Conservation (phyloP, 768 basidiomycete genomes). For the Hortiboletus flavorubellus region DNA sequence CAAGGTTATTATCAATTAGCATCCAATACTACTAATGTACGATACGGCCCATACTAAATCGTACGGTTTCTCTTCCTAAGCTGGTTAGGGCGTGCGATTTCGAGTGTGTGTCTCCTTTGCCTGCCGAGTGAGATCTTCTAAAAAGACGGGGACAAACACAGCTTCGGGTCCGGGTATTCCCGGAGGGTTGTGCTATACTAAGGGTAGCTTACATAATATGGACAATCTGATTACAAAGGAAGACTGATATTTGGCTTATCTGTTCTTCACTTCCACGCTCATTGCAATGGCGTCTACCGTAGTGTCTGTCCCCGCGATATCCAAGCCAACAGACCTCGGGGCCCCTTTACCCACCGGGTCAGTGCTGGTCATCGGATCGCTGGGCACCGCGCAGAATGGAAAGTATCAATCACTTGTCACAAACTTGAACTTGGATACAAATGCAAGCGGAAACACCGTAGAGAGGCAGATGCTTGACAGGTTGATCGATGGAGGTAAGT, state of each 20-base stretch:
- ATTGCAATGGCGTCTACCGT: constrained; percentile 54
- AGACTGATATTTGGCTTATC: not conserved
- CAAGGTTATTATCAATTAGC: too few species aligned
- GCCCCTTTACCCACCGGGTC: constrained; percentile 38
- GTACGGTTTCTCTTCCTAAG: too few species aligned
- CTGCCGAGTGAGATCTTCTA: too few species aligned
- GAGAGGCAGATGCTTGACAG: constrained; percentile 84
- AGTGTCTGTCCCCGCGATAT: constrained; percentile 14
- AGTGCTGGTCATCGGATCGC: constrained; percentile 74
- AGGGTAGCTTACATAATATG: constrained; percentile 21
- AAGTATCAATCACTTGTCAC: constrained; percentile 70
- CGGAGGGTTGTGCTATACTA: not conserved
- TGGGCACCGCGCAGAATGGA: constrained; percentile 74
- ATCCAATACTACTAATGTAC: too few species aligned
- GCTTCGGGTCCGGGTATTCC: too few species aligned
- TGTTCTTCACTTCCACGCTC: not conserved
- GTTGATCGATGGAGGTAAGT: constrained; percentile 70
- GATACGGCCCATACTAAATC: too few species aligned
- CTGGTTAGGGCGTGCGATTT: too few species aligned
- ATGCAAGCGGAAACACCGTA: constrained; percentile 39
- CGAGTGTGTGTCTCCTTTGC: too few species aligned
- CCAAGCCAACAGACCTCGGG: constrained; percentile 20
- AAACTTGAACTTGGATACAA: constrained; percentile 53
- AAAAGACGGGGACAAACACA: too few species aligned
- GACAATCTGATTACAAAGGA: constrained; percentile 21